Evolutionary conservation across 202 grass and related monocot genomes (phyloP).

Genomic region (Cymbopogon flexuosus): DNA sequence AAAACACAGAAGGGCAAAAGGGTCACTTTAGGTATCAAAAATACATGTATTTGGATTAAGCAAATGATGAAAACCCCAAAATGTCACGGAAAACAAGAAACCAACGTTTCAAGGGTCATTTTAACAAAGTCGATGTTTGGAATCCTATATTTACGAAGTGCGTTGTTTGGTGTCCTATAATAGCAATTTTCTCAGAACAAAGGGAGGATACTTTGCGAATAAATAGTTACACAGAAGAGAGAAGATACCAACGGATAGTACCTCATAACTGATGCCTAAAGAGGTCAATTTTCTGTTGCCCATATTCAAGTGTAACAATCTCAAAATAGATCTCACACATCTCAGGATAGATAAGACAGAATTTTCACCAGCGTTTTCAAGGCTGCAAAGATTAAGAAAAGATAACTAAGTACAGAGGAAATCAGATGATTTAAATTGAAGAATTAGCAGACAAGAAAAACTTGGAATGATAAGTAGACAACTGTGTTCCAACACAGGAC

Average conservation of each 20-base stretch:
- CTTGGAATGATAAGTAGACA: not conserved
- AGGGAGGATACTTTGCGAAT: not conserved
- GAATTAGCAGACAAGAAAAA: slow-evolving; percentile 21
- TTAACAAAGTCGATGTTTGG: too few relatives aligned
- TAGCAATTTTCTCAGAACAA: not conserved
- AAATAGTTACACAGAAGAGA: not conserved
- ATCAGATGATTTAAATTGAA: not conserved
- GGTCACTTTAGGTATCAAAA: too few relatives aligned
- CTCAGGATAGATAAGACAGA: slow-evolving; percentile 72
- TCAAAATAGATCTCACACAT: slow-evolving; percentile 74
- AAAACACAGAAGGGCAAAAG: too few relatives aligned
- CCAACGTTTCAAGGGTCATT: too few relatives aligned
- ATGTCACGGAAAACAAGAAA: too few relatives aligned
- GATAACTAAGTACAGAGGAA: not conserved
- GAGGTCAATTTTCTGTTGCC: slow-evolving; percentile 17
- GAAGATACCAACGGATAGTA: slow-evolving; percentile 31
- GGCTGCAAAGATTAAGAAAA: slow-evolving; percentile 48
- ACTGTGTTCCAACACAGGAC: not conserved
- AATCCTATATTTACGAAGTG: too few relatives aligned
- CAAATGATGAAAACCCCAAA: too few relatives aligned
- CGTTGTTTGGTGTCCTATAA: too few relatives aligned
- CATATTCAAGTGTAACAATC: slow-evolving; percentile 42
- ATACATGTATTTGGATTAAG: too few relatives aligned
- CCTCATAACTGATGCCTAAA: slow-evolving; percentile 62
- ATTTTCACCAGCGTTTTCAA: slow-evolving; percentile 87